Percentiles rank a stretch among this genome's conserved stretches.
phyloP scores from a whole-genome alignment of 495 filamentous ascomycete genomes.

The Talaromyces liani region DNA sequence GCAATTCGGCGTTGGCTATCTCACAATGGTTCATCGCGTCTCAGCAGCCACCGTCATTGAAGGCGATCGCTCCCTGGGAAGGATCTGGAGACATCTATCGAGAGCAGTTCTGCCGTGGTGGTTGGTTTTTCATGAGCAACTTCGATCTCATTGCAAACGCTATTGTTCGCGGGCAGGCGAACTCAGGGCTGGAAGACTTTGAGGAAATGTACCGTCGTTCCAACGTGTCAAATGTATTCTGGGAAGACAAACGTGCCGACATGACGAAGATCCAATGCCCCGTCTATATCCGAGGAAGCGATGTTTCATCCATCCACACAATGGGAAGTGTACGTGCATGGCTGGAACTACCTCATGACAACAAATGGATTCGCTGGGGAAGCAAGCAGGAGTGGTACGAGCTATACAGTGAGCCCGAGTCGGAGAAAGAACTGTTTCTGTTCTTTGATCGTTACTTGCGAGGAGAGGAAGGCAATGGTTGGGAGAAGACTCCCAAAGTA shows the following conservation, averaged over 20 bases:
- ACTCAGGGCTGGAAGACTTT: slow-evolving; percentile 23
- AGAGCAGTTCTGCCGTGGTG: slow-evolving; percentile 29
- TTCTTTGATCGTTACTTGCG: slow-evolving; percentile 37
- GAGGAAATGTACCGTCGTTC: slow-evolving; percentile 22
- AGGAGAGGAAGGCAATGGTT: slow-evolving; percentile 27
- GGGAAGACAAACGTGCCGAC: slow-evolving; percentile 23
- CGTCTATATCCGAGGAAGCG: slow-evolving; percentile 21
- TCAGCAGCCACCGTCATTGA: slow-evolving; percentile 29
- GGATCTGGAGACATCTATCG: slow-evolving; percentile 37
- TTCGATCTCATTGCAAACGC: slow-evolving; percentile 24
- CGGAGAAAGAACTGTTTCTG: slow-evolving; percentile 17
- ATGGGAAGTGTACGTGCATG: slow-evolving; percentile 31
- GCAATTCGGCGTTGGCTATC: slow-evolving; percentile 32
- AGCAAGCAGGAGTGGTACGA: slow-evolving; percentile 37
- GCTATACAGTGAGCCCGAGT: slow-evolving; percentile 19
- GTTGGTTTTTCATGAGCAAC: slow-evolving; percentile 20
- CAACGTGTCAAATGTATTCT: slow-evolving; percentile 16
- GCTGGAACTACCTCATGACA: slow-evolving; percentile 16
- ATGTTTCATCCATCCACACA: slow-evolving; percentile 25
- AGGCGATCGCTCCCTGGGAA: slow-evolving; percentile 41
- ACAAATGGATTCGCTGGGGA: slow-evolving; percentile 26
- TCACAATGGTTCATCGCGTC: slow-evolving; percentile 35
- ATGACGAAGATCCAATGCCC: slow-evolving; percentile 19
- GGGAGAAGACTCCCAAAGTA: slow-evolving; percentile 32
- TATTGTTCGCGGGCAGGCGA: slow-evolving; percentile 18